Evolutionary conservation across 1,139 yeast species (phyloP).

Genomic region (Blastobotrys aristatus): DNA sequence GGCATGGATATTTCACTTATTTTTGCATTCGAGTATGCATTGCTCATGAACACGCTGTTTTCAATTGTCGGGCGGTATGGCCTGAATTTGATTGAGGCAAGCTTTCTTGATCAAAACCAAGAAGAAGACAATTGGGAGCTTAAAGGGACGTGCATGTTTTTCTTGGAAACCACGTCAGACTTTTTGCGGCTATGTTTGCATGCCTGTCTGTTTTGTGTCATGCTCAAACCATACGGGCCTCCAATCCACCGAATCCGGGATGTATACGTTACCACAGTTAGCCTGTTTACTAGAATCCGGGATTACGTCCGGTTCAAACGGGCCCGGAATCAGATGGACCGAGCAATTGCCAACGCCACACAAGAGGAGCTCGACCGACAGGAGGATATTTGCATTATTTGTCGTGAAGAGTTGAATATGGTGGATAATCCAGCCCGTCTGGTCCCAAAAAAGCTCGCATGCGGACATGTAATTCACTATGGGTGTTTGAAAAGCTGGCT

Average conservation of each 20-base stretch:
- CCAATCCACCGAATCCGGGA: constrained; percentile 70
- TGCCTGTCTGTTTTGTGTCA: constrained; percentile 46
- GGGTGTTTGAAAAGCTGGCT: constrained; percentile 93
- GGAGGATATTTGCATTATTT: constrained; percentile 69
- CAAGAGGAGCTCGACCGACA: constrained; percentile 56
- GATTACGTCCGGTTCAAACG: constrained; percentile 53
- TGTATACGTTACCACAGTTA: constrained; percentile 49
- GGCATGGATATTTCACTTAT: constrained; percentile 37
- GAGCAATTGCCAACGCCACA: constrained; percentile 48
- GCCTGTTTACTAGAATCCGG: constrained; percentile 46
- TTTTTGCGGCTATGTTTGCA: constrained; percentile 41
- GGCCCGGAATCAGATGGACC: constrained; percentile 62
- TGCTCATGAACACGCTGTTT: constrained; percentile 54
- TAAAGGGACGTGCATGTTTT: constrained; percentile 56
- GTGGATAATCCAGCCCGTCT: constrained; percentile 38
- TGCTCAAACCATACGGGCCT: constrained; percentile 45
- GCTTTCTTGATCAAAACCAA: constrained; percentile 42
- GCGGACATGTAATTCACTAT: constrained; percentile 85
- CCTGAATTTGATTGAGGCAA: constrained; percentile 56
- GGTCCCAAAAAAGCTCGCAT: constrained; percentile 67
- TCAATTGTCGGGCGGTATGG: constrained; percentile 46
- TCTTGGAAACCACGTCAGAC: constrained; percentile 50
- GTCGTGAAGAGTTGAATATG: constrained; percentile 72
- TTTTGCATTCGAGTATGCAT: constrained; percentile 77
- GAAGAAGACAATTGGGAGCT: constrained; percentile 70